Base-by-base conservation (phyloP, 352 stramenopile species). In the Elongisporangium anandrum region DNA sequence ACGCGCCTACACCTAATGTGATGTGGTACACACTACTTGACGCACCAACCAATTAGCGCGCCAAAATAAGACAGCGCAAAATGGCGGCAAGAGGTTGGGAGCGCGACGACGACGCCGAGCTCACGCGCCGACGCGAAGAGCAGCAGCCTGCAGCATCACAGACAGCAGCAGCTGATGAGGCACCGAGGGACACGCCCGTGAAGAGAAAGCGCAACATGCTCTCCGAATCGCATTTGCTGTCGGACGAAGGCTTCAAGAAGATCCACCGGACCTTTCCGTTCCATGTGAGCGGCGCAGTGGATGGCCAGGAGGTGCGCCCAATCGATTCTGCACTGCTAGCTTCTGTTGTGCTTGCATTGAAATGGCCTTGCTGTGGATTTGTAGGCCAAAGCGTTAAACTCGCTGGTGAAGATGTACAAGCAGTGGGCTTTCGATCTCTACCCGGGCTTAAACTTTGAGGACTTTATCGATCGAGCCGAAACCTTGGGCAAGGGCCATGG, bases 371-470 rank as follows among this genome's bases (percentile, higher is more conserved):
- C 9, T 17, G 13, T 19, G 23, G 15, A 1, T 4, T 23, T 62
- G 22, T 23, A 87, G 74, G 66, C 76, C 16, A 78, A 90, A 52
- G 81, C 85, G 34, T 59, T 94, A 48, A 68, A 62, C 20, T 82
- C 73, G 29, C 63, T 94, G 48, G 65, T 94, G 12, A 81, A 81
- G 50, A 87, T 87, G 78, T 94, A 94, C 74, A 91, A 89, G 56
- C 80, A 94, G 56, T 94, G 85, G 85, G 85, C 85, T 13, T 94
- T 86, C 60, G 85, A 92, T 50, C 68, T 94, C 39, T 92, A 89
- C 55, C 82, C 85, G 17, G 81, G 81, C 0, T 71, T 92, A n/a
- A 84, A 90, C 50, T 88, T 94, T 63, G 85, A 92, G 38, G 82
- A 94, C 61, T 90, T 94, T 56, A 62, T 90, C 22, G 82, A 90